These are phyloP conservation scores for Osmanthus fragrans DNA, from an alignment of 257 asterid species.

Conservation along the genomic window DNA sequence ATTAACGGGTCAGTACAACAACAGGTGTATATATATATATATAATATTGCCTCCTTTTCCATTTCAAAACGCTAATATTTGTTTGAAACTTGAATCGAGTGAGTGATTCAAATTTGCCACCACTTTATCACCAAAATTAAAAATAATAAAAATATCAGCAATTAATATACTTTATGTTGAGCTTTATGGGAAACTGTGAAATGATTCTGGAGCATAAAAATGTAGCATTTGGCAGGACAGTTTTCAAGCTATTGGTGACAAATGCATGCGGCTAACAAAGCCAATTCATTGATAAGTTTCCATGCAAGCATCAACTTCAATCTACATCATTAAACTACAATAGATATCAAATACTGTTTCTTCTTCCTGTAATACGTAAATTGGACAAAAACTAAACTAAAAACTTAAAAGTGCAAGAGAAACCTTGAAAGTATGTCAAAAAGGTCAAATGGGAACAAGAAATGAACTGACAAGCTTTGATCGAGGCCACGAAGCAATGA, in stretches of 20 bases:
- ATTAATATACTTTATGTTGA: background rate
- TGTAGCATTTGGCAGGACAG: background rate
- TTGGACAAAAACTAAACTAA: background rate
- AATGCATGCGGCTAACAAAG: background rate
- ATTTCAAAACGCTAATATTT: too few relatives aligned
- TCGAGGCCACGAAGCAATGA: background rate
- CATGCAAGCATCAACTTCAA: background rate
- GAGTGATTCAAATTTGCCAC: too few relatives aligned
- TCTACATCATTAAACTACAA: background rate
- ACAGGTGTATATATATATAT: too few relatives aligned
- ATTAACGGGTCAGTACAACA: background rate
- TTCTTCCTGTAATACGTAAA: background rate
- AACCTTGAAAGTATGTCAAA: background rate
- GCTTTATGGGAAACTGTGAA: slow-evolving; percentile 27
- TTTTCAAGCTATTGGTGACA: slow-evolving; percentile 5
- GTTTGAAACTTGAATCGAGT: too few relatives aligned
- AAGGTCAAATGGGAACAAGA: background rate
- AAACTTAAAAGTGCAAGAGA: background rate
- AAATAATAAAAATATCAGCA: too few relatives aligned
- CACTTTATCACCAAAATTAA: too few relatives aligned
- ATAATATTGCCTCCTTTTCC: background rate
- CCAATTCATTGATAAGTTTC: background rate
- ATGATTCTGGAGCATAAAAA: background rate
- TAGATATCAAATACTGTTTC: background rate
- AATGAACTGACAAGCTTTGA: background rate